Evolutionary conservation across 2,329 filamentous ascomycete species (phyloP).

Genomic region (Trichophyton benhamiae): DNA sequence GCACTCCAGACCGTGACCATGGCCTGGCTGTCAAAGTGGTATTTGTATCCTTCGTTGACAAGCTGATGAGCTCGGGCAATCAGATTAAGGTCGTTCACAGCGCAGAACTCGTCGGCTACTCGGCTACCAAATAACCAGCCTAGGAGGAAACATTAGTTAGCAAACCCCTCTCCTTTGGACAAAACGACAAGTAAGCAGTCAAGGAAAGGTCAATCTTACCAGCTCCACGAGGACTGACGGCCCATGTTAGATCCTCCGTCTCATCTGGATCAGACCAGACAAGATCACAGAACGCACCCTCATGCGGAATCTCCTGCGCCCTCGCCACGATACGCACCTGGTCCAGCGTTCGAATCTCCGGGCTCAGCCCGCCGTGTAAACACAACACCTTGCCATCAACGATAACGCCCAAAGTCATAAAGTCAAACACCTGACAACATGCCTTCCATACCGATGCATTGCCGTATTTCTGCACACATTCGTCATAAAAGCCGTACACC

Average conservation of each 20-base stretch:
- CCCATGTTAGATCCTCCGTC: conserved; percentile 66
- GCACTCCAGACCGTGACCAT: conserved; percentile 89
- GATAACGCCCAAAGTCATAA: conserved; percentile 87
- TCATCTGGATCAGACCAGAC: conserved; percentile 98
- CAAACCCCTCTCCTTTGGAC: not conserved
- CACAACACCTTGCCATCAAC: conserved; percentile 99
- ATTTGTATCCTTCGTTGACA: conserved; percentile 99
- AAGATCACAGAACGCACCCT: conserved; percentile 95
- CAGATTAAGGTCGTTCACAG: conserved; percentile 93
- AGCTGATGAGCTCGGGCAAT: conserved; percentile 95
- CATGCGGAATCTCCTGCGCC: conserved; percentile 96
- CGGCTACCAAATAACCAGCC: conserved; percentile 15
- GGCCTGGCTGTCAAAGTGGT: conserved; percentile 85
- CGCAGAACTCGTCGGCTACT: conserved; percentile 74
- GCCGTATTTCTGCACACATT: conserved; percentile 96
- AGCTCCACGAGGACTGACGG: conserved; percentile 85
- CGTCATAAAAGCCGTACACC: conserved; percentile 98
- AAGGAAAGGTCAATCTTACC: conserved; percentile 34
- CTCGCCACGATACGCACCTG: conserved; percentile 92
- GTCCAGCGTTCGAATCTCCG: conserved; percentile 89
- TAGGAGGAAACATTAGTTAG: not conserved
- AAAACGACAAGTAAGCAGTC: not conserved
- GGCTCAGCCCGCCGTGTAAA: conserved; percentile 88
- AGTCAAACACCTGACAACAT: conserved; percentile 98
- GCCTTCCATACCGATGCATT: conserved; percentile 99